These are phyloP conservation scores for Endothia cerciana DNA, from an alignment of 2,329 filamentous ascomycete species.

Conservation along the genomic window DNA sequence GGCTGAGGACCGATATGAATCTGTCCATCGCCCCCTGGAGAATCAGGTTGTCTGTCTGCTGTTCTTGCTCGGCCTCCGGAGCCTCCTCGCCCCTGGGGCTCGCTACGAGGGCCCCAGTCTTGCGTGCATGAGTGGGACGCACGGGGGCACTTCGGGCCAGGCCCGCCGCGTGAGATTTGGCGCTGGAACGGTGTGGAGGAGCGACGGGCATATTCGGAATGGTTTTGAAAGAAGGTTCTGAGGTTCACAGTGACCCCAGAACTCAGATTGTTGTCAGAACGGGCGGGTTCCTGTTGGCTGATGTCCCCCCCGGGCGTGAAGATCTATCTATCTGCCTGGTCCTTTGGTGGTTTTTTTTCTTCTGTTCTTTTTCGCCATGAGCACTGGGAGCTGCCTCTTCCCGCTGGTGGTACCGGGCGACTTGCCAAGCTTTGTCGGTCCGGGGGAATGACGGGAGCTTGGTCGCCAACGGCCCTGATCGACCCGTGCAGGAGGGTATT, in stretches of 20 bases:
- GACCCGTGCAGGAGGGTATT: neutral
- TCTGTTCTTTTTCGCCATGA: neutral
- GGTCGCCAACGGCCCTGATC: neutral
- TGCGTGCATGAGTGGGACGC: conserved; percentile 1
- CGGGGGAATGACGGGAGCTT: neutral
- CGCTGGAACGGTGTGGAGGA: conserved; percentile 8
- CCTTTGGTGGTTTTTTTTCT: no score
- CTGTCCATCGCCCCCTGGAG: neutral
- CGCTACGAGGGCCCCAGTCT: neutral
- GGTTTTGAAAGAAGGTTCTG: neutral
- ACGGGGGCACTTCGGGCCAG: neutral
- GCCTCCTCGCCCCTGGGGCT: conserved; percentile 10
- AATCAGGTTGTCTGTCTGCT: conserved; percentile 16
- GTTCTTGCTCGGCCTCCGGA: conserved; percentile 7
- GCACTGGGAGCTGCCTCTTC: neutral
- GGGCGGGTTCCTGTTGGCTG: neutral
- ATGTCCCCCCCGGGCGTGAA: neutral
- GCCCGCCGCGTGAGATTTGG: conserved; percentile 11
- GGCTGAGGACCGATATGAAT: neutral
- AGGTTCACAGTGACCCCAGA: conserved; percentile 23
- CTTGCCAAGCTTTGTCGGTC: neutral
- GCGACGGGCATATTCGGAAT: conserved; percentile 13
- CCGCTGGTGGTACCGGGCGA: neutral
- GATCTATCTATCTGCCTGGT: neutral
- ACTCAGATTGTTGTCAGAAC: neutral